Conservation (phyloP, 768 basidiomycete genomes). For the Mycena venus region DNA sequence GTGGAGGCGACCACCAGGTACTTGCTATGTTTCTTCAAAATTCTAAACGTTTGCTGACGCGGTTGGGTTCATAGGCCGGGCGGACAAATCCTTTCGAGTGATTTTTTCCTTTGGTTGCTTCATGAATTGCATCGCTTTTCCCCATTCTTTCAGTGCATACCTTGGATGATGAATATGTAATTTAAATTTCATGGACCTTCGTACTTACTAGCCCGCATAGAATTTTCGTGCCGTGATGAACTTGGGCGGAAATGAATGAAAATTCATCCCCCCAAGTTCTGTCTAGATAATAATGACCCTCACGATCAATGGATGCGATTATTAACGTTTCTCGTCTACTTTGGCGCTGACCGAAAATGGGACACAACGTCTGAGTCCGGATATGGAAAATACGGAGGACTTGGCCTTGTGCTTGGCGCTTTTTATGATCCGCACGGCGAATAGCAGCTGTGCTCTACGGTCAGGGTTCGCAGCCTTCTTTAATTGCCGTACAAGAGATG, state of each 20-base stretch:
- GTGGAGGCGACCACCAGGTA: conserved; percentile 82
- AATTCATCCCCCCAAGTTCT: background rate
- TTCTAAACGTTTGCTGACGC: background rate
- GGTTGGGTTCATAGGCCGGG: conserved; percentile 65
- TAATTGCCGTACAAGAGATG: no score
- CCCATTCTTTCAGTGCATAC: background rate
- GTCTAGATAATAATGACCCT: conserved; percentile 4
- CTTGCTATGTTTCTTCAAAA: conserved; percentile 28
- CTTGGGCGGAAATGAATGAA: background rate
- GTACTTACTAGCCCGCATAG: conserved; percentile 1
- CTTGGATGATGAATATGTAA: conserved; percentile 1
- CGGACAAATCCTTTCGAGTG: conserved; percentile 78
- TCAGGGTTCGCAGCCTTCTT: no score
- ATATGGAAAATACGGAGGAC: background rate
- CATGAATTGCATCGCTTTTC: background rate
- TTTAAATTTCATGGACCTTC: conserved; percentile 2
- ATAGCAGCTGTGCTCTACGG: no score
- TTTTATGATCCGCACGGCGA: no score
- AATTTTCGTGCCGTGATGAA: background rate
- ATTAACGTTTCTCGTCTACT: background rate
- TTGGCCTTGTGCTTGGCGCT: background rate
- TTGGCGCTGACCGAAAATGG: background rate
- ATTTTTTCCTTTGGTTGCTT: conserved; percentile 2
- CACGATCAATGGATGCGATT: background rate
- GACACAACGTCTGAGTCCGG: background rate